Base-by-base conservation (phyloP, 108 stramenopile species). In the Discostella pseudostelligera region DNA sequence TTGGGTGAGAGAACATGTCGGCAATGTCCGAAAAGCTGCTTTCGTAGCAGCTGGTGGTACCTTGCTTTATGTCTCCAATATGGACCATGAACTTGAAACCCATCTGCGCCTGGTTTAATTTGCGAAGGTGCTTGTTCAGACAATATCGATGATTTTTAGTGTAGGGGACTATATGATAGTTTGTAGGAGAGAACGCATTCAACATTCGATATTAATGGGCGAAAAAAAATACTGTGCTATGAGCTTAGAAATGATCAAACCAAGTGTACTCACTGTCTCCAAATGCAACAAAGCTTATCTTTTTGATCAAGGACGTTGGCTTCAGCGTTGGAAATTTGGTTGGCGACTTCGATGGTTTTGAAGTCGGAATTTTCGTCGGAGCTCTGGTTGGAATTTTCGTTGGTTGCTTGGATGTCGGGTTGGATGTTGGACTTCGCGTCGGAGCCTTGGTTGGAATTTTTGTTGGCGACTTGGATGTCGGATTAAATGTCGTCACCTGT, bases 11-110 rank as follows among this genome's bases (percentile, higher is more conserved):
- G 22, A 60, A 60, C 8, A 60, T 60, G 0, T 60, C 59, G n/a
- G 59, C 42, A 21, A 60, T 26, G 36, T 60, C 59, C 26, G 12
- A 14, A 43, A 42, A 60, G 59, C 59, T 60, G 45, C 44, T 46
- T 60, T 60, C 59, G 12, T 45, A 60, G 11, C 59, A 60, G 28
- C 17, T 8, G 13, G 42, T 32, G 43, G 11, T 42, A n/a, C 59
- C 59, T 1, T 19, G 5, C 39, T 60, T 60, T 5, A 60, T 19
- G 19, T 60, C 59, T 26, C 59, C 59, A n/a, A 60, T 17, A 17
- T 60, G 59, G 20, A 37, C 59, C 59, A 60, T 60, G 59, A 60
- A 60, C 59, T 60, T 45, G 43, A 60, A 60, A 29, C 19, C 59
- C 59, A 60, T 60, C 19, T 20, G 13, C 2, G 9, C 59, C 36